Base-by-base conservation (phyloP, 495 filamentous ascomycete genomes). In the Annulohypoxylon maeteangense region DNA sequence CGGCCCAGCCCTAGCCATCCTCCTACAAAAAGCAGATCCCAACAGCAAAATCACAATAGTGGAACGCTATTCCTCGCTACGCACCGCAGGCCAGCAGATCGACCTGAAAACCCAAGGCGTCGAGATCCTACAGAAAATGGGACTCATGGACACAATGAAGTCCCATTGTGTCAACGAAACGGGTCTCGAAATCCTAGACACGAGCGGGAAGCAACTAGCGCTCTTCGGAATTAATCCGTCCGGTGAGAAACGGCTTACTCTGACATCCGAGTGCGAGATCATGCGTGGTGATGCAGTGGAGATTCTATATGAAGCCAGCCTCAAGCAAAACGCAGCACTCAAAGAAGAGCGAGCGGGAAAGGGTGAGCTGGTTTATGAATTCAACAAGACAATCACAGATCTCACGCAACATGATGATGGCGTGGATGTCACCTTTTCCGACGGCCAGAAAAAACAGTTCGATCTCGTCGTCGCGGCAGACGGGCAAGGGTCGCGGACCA, bases 1-100 rank as follows among this genome's bases (percentile, higher is more conserved):
- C 6, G 87, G 95, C 4, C 80, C 97, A 7, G 92, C 97, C 4
- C 94, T 95, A 71, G 95, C 65, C 25, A 56, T 62, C 3, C 18
- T 72, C 18, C 45, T 75, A 18, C 69, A 64, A 6, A 53, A 61
- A 16, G 77, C 82, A 42, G 82, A 83, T 72, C 76, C 82, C 25
- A 81, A 78, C 8, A 76, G 78, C 59, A 62, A 80, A 4, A 76
- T 88, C 59, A 87, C 86, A 1, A 60, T 87, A 20, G 76, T 87
- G 63, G 86, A 88, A 66, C 80, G 81, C 38, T 82, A 78, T 59
- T 70, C 78, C 14, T 34, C 65, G 27, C 67, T 87, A n/a, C 84
- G 80, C 12, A 71, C 76, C 0, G 68, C 70, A 67, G 86, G 86
- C 1, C 83, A 86, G 61, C 76, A 78, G 38, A 74, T 88, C 45